Conservation (phyloP, 352 stramenopile genomes). For the Bremia lactucae region DNA sequence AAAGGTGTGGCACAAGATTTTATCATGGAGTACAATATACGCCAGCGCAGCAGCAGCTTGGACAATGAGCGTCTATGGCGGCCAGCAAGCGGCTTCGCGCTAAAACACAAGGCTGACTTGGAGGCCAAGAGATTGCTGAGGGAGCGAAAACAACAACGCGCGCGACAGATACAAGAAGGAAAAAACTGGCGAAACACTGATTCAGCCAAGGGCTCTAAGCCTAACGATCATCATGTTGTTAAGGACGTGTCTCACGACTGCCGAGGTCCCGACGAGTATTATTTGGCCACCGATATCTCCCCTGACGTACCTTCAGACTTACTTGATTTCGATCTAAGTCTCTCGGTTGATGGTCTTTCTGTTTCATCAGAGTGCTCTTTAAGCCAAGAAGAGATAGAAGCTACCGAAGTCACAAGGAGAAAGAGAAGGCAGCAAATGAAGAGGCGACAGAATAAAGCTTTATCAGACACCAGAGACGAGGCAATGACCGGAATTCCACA, state of each 20-base stretch:
- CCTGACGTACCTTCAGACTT: conserved; percentile 1
- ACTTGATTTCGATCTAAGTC: conserved; percentile 2
- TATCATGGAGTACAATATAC: background rate
- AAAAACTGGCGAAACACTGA: conserved; percentile 8
- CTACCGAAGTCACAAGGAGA: conserved; percentile 8
- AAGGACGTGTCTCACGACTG: conserved; percentile 25
- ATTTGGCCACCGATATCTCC: conserved; percentile 1
- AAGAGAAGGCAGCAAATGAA: conserved; percentile 21
- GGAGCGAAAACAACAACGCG: conserved; percentile 15
- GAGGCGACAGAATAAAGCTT: conserved; percentile 16
- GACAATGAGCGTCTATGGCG: conserved; percentile 24
- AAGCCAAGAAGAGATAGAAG: conserved; percentile 24
- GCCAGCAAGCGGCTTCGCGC: conserved; percentile 27
- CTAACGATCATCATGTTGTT: conserved; percentile 14
- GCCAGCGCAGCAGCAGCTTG: conserved; percentile 20
- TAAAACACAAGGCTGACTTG: conserved; percentile 21
- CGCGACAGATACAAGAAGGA: conserved; percentile 16
- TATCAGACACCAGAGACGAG: conserved; percentile 4
- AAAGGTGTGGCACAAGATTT: background rate
- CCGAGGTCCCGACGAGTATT: conserved; percentile 8
- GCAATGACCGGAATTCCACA: conserved; percentile 18
- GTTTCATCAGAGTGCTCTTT: conserved; percentile 9
- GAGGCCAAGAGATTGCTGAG: conserved; percentile 19
- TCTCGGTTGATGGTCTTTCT: conserved; percentile 7
- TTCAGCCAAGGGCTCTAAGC: conserved; percentile 12